These are phyloP conservation scores for Helianthus annuus DNA, from an alignment of 129 eudicot genomes.

Conservation along the genomic window HanXRQr2.0-SUNRISE NC_035446.2:109978531-109979030, in stretches of 20 bases:
- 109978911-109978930: constrained; percentile 19
- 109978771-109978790: constrained; percentile 11
- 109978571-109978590: no score
- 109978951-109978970: constrained; percentile 6
- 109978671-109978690: constrained; percentile 14
- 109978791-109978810: constrained; percentile 13
- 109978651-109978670: neutral
- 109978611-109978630: no score
- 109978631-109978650: no score
- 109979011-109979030: constrained; percentile 1
- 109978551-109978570: no score
- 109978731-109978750: constrained; percentile 1
- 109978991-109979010: constrained; percentile 17
- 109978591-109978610: no score
- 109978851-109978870: constrained; percentile 13
- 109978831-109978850: constrained; percentile 27
- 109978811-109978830: constrained; percentile 12
- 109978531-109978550: no score
- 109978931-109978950: neutral
- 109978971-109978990: constrained; percentile 5
- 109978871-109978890: constrained; percentile 14
- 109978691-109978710: constrained; percentile 8
- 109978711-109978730: neutral
- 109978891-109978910: constrained; percentile 16
- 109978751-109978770: constrained; percentile 13